Conservation (phyloP, 805 yeast genomes). For the Clavispora asparagi region DNA sequence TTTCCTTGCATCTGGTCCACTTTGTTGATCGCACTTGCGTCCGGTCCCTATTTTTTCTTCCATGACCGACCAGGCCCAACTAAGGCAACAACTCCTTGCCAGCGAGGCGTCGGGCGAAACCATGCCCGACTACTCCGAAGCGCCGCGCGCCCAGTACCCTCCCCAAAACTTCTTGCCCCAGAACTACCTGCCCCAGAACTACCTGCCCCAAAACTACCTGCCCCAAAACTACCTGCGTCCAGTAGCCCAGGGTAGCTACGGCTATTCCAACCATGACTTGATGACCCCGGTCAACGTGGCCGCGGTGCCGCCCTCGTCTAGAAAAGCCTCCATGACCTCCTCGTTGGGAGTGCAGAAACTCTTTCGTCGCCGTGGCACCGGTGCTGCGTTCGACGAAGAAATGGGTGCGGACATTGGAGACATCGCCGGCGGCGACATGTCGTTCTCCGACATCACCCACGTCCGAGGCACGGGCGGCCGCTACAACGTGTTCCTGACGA, state of each 20-base stretch:
- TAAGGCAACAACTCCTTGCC: constrained; percentile 30
- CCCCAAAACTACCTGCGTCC: constrained; percentile 4
- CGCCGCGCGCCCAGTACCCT: constrained; percentile 7
- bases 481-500: constrained; percentile 43
- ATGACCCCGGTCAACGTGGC: constrained; percentile 19
- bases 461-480: constrained; percentile 58
- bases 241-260: constrained; percentile 1
- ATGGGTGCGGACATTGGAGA: constrained; percentile 32
- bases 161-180: constrained; percentile 3
- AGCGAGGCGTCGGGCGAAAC: constrained; percentile 25
- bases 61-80: constrained; percentile 15
- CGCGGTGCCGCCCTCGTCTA: constrained; percentile 8
- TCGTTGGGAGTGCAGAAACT: constrained; percentile 30
- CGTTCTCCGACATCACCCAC: constrained; percentile 62
- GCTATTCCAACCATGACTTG: constrained; percentile 22
- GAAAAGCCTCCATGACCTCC: constrained; percentile 37
- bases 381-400: constrained; percentile 33
- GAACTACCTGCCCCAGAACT: background rate
- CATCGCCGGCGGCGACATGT: constrained; percentile 35
- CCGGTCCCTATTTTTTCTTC: background rate
- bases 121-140: constrained; percentile 11
- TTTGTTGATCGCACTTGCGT: background rate
- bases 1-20: background rate
- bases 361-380: constrained; percentile 35
- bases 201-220: background rate